Percentiles rank a stretch among this genome's conserved stretches.
Conservation (phyloP, 257 asterid species). For the Capsicum baccatum region DNA sequence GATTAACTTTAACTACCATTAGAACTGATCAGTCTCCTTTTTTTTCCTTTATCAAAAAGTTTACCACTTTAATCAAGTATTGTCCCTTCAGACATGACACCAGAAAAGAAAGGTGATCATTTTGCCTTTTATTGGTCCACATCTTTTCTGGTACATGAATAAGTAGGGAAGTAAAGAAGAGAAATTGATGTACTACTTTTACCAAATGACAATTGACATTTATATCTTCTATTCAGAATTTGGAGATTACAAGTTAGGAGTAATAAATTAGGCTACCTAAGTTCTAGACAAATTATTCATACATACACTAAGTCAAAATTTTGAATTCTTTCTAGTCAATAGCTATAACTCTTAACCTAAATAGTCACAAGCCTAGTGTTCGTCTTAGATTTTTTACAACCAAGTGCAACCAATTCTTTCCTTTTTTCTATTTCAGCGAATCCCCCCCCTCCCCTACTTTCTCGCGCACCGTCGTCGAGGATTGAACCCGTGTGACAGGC, state of each 20-base stretch:
- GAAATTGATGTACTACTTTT: background rate
- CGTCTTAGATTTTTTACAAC: too few species aligned
- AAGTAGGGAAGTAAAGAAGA: background rate
- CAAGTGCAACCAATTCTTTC: too few species aligned
- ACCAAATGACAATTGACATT: background rate
- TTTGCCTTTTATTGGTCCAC: conserved; percentile 17
- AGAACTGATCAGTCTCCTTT: background rate
- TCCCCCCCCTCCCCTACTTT: too few species aligned
- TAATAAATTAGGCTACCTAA: too few species aligned
- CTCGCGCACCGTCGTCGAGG: conserved; percentile 84
- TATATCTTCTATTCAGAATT: background rate
- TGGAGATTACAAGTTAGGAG: too few species aligned
- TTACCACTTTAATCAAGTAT: background rate
- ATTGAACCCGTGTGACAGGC: conserved; percentile 99
- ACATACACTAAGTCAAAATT: too few species aligned
- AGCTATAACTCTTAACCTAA: too few species aligned
- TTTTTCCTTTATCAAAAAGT: conserved; percentile 7
- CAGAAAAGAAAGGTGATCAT: background rate
- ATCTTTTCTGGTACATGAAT: background rate
- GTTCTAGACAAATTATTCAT: too few species aligned
- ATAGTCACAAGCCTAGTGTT: too few species aligned
- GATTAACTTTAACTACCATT: background rate
- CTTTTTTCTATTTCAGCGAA: too few species aligned
- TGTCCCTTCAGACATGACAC: conserved; percentile 19
- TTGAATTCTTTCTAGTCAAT: too few species aligned